A percentile compares a stretch with the other conserved stretches of the same genome.
These are phyloP conservation scores for Nakazawaea molendinolei DNA, from an alignment of 805 yeast genomes.

Conservation along the genomic window DNA sequence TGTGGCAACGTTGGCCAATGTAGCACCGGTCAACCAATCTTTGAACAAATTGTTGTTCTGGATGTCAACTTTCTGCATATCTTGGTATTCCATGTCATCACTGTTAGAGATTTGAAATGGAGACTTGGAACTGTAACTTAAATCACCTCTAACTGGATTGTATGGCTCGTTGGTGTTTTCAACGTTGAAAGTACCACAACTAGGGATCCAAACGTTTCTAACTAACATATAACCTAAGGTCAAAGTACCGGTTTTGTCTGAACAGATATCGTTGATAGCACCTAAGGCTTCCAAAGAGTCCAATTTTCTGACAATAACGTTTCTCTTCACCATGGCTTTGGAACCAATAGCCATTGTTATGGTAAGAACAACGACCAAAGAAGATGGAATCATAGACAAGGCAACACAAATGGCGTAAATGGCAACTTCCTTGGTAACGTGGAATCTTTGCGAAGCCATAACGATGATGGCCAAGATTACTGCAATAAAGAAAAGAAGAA, in stretches of 20 bases:
- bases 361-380: slow-evolving; percentile 74
- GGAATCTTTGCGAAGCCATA: slow-evolving; percentile 75
- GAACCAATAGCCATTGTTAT: slow-evolving; percentile 84
- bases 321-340: slow-evolving; percentile 57
- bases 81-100: slow-evolving; percentile 26
- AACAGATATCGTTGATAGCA: slow-evolving; percentile 72
- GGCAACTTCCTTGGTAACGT: slow-evolving; percentile 75
- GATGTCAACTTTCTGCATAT: slow-evolving; percentile 18
- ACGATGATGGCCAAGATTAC: slow-evolving; percentile 83
- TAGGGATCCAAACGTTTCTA: slow-evolving; percentile 64
- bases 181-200: slow-evolving; percentile 49
- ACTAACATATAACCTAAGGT: slow-evolving; percentile 78
- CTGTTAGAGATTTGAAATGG: slow-evolving; percentile 33
- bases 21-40: slow-evolving; percentile 57
- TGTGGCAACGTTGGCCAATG: slow-evolving; percentile 75
- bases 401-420: slow-evolving; percentile 85
- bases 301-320: slow-evolving; percentile 69
- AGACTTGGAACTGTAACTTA: slow-evolving; percentile 26
- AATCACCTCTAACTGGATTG: slow-evolving; percentile 54
- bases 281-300: slow-evolving; percentile 78
- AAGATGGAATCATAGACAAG: slow-evolving; percentile 76
- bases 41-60: slow-evolving; percentile 23
- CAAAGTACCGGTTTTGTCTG: slow-evolving; percentile 78
- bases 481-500: slow-evolving; percentile 64
- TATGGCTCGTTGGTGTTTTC: slow-evolving; percentile 52